These are phyloP conservation scores for Geum urbanum DNA, from an alignment of 306 rosid genomes.

Conservation along the genomic window DNA sequence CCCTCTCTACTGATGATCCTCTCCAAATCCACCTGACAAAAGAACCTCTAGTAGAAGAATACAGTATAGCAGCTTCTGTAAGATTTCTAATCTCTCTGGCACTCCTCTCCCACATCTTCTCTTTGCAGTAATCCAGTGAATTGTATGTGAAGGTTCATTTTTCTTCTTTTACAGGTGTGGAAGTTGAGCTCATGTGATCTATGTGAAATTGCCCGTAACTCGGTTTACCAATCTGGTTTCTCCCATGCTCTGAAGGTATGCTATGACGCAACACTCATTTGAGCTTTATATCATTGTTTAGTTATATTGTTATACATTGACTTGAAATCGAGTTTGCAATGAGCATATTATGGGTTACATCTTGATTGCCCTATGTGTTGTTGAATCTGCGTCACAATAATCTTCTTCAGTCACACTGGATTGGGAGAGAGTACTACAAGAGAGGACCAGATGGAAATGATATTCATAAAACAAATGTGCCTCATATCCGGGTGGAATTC, in stretches of 20 bases:
- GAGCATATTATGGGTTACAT: background rate
- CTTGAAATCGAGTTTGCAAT: background rate
- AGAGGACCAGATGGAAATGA: constrained; percentile 96
- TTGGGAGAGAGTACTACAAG: constrained; percentile 78
- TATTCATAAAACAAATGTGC: constrained; percentile 88
- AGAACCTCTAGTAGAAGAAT: constrained; percentile 98
- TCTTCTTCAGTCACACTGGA: constrained; percentile 80
- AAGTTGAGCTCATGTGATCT: constrained; percentile 93
- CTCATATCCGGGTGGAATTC: constrained; percentile 91
- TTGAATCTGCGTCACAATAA: constrained; percentile 11
- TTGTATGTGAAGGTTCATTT: constrained; percentile 8
- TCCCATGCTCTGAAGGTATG: constrained; percentile 90
- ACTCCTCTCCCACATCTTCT: constrained; percentile 24
- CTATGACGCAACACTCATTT: background rate
- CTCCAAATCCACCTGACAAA: constrained; percentile 97
- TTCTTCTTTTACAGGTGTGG: constrained; percentile 65
- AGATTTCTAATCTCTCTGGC: constrained; percentile 36
- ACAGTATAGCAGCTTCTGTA: constrained; percentile 98
- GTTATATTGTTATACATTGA: background rate
- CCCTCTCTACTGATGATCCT: constrained; percentile 98
- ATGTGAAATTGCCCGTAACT: constrained; percentile 94
- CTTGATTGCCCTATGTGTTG: background rate
- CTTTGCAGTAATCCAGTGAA: background rate
- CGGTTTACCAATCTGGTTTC: constrained; percentile 93
- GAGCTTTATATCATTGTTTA: background rate